Evolutionary conservation across 2,329 filamentous ascomycete genomes (phyloP).

Genomic region (Botrytis medusae): DNA sequence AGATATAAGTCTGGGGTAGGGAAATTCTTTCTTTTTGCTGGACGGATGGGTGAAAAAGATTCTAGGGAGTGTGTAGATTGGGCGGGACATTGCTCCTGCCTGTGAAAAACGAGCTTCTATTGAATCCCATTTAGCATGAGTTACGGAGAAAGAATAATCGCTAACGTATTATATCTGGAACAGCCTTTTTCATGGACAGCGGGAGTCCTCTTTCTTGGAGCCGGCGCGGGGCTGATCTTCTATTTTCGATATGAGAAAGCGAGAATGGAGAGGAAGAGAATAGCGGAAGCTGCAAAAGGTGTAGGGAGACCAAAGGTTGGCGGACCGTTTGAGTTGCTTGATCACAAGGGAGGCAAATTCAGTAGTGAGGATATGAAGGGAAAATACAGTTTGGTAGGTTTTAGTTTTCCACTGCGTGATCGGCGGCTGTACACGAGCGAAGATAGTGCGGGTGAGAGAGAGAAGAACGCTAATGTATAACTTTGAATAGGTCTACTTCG

Average conservation of each 20-base stretch:
- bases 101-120: not conserved
- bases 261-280: constrained; percentile 82
- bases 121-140: not conserved
- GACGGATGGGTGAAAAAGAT: not conserved
- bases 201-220: constrained; percentile 77
- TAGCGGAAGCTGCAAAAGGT: constrained; percentile 90
- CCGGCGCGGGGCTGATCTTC: constrained; percentile 74
- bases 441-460: too few relatives aligned
- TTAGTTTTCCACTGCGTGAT: not conserved
- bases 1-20: constrained; percentile 38
- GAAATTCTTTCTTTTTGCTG: constrained; percentile 1
- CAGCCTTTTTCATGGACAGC: constrained; percentile 94
- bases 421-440: too few relatives aligned
- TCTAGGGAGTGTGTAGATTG: not conserved
- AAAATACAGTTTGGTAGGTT: constrained; percentile 72
- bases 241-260: constrained; percentile 95
- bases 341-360: constrained; percentile 77
- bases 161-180: not conserved
- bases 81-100: not conserved
- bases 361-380: constrained; percentile 81
- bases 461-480: not conserved
- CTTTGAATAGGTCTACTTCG: constrained; percentile 78
- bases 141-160: not conserved
- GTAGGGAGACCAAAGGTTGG: constrained; percentile 92
- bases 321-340: constrained; percentile 76